These are phyloP conservation scores for Cladosporium sp. DNA, from an alignment of 2,329 filamentous ascomycete genomes.

Conservation along the genomic window DNA sequence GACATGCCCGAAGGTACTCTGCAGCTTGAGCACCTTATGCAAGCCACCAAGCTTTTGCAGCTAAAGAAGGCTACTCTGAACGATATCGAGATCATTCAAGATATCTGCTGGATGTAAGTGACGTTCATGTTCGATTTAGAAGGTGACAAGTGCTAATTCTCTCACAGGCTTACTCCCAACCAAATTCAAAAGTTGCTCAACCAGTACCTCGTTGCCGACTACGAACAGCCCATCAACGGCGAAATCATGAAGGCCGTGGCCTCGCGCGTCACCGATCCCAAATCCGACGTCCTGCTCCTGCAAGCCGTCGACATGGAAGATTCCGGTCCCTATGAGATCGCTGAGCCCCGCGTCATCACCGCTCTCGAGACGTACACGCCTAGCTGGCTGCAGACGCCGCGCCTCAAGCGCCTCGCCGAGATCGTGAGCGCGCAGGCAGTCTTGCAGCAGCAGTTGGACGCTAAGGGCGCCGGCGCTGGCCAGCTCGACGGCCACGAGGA, in stretches of 20 bases:
- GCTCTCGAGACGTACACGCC: conserved; percentile 97
- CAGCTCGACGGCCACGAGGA: conserved; percentile 7
- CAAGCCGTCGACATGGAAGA: conserved; percentile 98
- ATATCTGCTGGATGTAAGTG: conserved; percentile 99
- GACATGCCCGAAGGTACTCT: conserved; percentile 98
- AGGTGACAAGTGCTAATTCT: too few relatives aligned
- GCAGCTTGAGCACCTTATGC: conserved; percentile 97
- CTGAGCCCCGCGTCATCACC: conserved; percentile 91
- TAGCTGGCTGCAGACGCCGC: conserved; percentile 94
- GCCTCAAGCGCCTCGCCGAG: conserved; percentile 92
- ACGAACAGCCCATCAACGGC: conserved; percentile 98
- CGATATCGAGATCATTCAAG: conserved; percentile 99
- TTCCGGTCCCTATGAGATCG: conserved; percentile 96
- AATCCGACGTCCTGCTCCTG: conserved; percentile 90
- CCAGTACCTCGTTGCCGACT: conserved; percentile 97
- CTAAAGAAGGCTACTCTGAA: conserved; percentile 98
- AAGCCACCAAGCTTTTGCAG: conserved; percentile 97
- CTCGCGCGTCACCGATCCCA: conserved; percentile 84
- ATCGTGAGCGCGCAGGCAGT: conserved; percentile 96
- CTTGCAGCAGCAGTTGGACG: conserved; percentile 56
- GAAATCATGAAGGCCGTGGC: conserved; percentile 99
- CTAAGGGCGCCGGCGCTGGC: conserved; percentile 3
- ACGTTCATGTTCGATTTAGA: too few relatives aligned
- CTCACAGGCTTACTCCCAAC: conserved; percentile 80
- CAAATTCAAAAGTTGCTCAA: conserved; percentile 99